Evolutionary conservation across 768 basidiomycete genomes (phyloP), one percentile per base, ranked within the genome.

Genomic region (Leccinum longicurvipes): DNA sequence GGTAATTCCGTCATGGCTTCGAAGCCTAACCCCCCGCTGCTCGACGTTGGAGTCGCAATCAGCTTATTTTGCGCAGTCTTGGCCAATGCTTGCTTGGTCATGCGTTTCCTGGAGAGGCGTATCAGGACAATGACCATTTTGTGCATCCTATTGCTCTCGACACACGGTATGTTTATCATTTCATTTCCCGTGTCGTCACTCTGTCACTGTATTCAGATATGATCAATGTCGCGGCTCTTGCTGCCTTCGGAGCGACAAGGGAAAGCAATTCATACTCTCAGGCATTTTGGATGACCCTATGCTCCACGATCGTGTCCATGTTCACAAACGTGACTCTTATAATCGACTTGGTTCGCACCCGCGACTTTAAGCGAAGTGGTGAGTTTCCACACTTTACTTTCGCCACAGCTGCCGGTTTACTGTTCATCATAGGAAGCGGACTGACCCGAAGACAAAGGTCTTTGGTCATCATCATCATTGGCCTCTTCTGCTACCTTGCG

Each of bases 371-470:
- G 2, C 78, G 73, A 47, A 84, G 82, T 52, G 90, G 89, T 84
- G 60, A 31, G 79, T 64, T 32, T 6, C 4, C 5, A 19, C 11
- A 6, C 19, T 27, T 52, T 36, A 6, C 21, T 3, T 39, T 32
- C 7, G 32, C 32, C 24, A 4, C 56, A 6, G 15, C 25, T 14
- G 49, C 47, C 31, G 50, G 25, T 28, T 55, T n/a, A 58, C 29
- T 31, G n/a, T 27, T 12, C 23, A 2, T 3, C 6, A 15, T 50
- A 89, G 88, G 86, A 5, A 91, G 88, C 59, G 92, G 92, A 1
- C 72, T 94, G 34, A 93, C 91, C 0, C 79, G 80, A 23, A 91
- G 85, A 64, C 92, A 93, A 62, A 82, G 91, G 4, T 81, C 84
- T 1, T 79, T 93, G n/a, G 82, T 87, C 29, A 86, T 93, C 55